A percentile compares a stretch with the other conserved stretches of the same genome.
Conservation (phyloP, 2,329 filamentous ascomycete species). For the Epichloe gansuensis region DNA sequence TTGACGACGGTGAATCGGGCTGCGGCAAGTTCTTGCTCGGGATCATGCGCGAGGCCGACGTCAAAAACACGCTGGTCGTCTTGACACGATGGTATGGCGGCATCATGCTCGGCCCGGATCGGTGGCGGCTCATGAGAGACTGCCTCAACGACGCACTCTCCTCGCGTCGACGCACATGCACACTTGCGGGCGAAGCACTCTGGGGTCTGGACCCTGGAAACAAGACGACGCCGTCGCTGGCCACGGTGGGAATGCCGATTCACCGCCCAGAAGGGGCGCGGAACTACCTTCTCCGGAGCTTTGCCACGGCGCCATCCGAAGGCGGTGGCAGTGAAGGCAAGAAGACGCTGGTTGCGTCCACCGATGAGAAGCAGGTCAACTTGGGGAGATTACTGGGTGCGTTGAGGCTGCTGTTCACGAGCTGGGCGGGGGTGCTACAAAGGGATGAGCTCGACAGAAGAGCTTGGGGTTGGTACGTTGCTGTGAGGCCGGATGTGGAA, state of each 20-base stretch:
- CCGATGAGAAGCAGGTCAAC: slow-evolving; percentile 54
- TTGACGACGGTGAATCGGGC: slow-evolving; percentile 49
- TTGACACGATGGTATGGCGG: slow-evolving; percentile 52
- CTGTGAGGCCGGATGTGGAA: slow-evolving; percentile 63
- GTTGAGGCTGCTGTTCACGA: slow-evolving; percentile 57
- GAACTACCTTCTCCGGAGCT: slow-evolving; percentile 45
- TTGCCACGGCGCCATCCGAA: slow-evolving; percentile 32
- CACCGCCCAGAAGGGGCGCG: slow-evolving; percentile 59
- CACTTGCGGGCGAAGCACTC: slow-evolving; percentile 36
- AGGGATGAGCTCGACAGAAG: slow-evolving; percentile 57
- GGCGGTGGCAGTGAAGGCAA: slow-evolving; percentile 23
- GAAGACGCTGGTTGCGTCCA: slow-evolving; percentile 36
- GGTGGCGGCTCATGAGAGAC: slow-evolving; percentile 49
- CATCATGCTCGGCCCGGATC: slow-evolving; percentile 45
- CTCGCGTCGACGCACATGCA: slow-evolving; percentile 28
- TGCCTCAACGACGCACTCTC: slow-evolving; percentile 42
- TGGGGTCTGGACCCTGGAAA: slow-evolving; percentile 48
- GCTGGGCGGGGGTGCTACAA: slow-evolving; percentile 55
- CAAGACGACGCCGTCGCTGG: slow-evolving; percentile 26
- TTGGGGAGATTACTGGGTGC: slow-evolving; percentile 57
- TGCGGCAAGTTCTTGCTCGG: slow-evolving; percentile 44
- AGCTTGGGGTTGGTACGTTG: slow-evolving; percentile 73
- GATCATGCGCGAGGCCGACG: slow-evolving; percentile 36
- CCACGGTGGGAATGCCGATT: slow-evolving; percentile 49
- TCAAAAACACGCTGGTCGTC: slow-evolving; percentile 41